phyloP scores from a whole-genome alignment of 108 stramenopile species.

The Bacterosira constricta region DNA sequence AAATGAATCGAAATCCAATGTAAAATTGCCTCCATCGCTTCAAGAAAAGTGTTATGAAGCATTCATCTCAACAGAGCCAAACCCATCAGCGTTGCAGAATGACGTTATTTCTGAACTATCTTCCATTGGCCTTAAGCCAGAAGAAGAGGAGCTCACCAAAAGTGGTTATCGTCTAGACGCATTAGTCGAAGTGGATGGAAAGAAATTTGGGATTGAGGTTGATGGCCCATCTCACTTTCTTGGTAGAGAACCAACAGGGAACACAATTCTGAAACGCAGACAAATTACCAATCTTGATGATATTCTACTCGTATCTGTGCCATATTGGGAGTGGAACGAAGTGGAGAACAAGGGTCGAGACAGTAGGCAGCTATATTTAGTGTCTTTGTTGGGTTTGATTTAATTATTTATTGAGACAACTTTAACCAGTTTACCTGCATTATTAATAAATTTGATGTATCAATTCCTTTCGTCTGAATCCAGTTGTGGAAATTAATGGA shows the following conservation, averaged over 20 bases:
- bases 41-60: constrained; percentile 6
- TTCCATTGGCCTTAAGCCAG: constrained; percentile 13
- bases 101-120: constrained; percentile 13
- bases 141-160: background rate
- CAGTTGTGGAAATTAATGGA: too few relatives aligned
- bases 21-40: background rate
- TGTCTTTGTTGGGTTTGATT: too few relatives aligned
- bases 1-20: background rate
- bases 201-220: constrained; percentile 15
- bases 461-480: too few relatives aligned
- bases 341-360: background rate
- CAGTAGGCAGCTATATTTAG: constrained; percentile 4
- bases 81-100: background rate
- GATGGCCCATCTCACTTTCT: constrained; percentile 31
- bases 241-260: background rate
- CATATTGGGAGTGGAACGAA: constrained; percentile 24
- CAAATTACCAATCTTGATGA: background rate
- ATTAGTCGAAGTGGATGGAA: background rate
- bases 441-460: too few relatives aligned
- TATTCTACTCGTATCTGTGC: background rate
- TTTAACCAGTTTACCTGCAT: too few relatives aligned
- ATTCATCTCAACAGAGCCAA: background rate
- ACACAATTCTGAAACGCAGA: constrained; percentile 7
- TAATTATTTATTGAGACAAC: too few relatives aligned
- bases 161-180: constrained; percentile 14